A percentile compares a stretch with the other conserved stretches of the same genome.
These are phyloP conservation scores for Cordyceps farinosa DNA, from an alignment of 2,329 filamentous ascomycete species.

Conservation along the genomic window DNA sequence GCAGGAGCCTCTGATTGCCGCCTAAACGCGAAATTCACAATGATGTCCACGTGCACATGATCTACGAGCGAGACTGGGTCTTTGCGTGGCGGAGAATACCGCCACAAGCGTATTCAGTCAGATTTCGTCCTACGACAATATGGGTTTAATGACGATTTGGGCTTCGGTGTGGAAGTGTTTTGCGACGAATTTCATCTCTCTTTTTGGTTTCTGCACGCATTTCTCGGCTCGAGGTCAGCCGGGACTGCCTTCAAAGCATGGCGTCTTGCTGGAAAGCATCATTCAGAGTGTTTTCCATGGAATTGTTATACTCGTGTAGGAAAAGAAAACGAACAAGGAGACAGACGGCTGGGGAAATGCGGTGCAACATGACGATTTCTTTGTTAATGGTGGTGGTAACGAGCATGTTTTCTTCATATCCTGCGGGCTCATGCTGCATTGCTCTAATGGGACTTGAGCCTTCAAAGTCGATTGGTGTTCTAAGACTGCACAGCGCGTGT, in stretches of 20 bases:
- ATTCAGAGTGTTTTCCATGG: constrained; percentile 16
- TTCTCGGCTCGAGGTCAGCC: constrained; percentile 16
- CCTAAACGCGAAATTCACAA: constrained; percentile 18
- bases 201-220: constrained; percentile 16
- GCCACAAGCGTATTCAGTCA: background rate
- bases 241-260: constrained; percentile 17
- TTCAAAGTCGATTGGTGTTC: background rate
- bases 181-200: constrained; percentile 12
- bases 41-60: constrained; percentile 19
- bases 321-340: constrained; percentile 13
- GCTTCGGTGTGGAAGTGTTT: constrained; percentile 15
- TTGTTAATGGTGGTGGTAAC: constrained; percentile 16
- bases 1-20: constrained; percentile 26
- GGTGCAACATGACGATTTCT: constrained; percentile 14
- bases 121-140: constrained; percentile 16
- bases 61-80: background rate
- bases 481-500: constrained; percentile 15
- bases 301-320: constrained; percentile 16
- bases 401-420: constrained; percentile 9
- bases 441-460: constrained; percentile 11
- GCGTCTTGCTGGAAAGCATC: constrained; percentile 17
- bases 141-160: constrained; percentile 18
- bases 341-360: constrained; percentile 2
- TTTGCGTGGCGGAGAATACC: background rate
- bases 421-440: constrained; percentile 10